Percentiles rank a stretch among this genome's conserved stretches.
These are phyloP conservation scores for Suzukiozyma palmioleophila DNA, from an alignment of 1,139 yeast species.

Conservation along the genomic window DNA sequence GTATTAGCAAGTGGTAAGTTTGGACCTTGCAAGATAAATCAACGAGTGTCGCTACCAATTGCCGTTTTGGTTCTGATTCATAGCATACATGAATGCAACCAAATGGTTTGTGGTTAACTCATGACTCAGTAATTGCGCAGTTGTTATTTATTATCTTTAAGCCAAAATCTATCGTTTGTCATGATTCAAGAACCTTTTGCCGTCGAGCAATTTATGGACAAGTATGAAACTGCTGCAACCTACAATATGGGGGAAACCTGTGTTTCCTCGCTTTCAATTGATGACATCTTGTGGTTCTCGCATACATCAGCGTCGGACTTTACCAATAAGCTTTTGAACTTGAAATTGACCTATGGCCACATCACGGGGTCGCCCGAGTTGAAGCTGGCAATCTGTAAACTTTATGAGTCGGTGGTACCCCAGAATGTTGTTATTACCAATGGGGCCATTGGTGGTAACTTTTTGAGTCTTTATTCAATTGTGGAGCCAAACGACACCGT, in stretches of 20 bases:
- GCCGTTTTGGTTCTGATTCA: no score
- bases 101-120: no score
- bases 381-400: constrained; percentile 27
- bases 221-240: constrained; percentile 36
- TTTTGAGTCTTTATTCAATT: constrained; percentile 43
- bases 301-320: constrained; percentile 7
- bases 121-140: no score
- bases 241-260: constrained; percentile 55
- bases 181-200: constrained; percentile 41
- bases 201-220: constrained; percentile 60
- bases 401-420: constrained; percentile 25
- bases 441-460: constrained; percentile 60
- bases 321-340: constrained; percentile 8
- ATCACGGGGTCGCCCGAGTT: constrained; percentile 44
- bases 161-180: constrained; percentile 14
- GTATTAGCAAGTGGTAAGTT: no score
- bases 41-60: no score
- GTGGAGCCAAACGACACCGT: constrained; percentile 47
- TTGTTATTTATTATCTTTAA: no score
- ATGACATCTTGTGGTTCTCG: constrained; percentile 25
- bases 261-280: constrained; percentile 42
- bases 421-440: constrained; percentile 46
- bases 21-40: no score
- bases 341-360: constrained; percentile 43
- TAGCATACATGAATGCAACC: no score